Evolutionary conservation across 257 asterid species (phyloP).

Genomic region (Scutellaria barbata): DNA sequence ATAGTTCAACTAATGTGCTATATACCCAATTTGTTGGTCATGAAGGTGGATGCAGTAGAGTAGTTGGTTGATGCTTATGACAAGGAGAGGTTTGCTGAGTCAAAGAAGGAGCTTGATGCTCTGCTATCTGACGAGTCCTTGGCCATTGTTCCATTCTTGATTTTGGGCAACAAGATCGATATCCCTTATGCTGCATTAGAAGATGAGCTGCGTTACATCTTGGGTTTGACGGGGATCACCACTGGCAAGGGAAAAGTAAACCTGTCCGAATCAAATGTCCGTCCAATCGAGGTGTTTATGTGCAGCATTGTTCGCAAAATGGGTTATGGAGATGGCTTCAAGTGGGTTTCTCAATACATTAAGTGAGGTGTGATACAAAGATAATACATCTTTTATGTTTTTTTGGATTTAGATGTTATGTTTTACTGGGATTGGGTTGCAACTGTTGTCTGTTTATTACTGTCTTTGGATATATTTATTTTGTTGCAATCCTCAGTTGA

Average conservation of each 20-base stretch:
- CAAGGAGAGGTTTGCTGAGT: slow-evolving; percentile 79
- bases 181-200: slow-evolving; percentile 84
- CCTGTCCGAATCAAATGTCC: too few species aligned
- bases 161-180: slow-evolving; percentile 85
- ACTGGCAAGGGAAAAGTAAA: slow-evolving; percentile 86
- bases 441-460: too few species aligned
- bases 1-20: slow-evolving; percentile 13
- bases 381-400: slow-evolving; percentile 28
- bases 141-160: slow-evolving; percentile 76
- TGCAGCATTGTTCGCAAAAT: slow-evolving; percentile 90
- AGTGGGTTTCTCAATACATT: slow-evolving; percentile 81
- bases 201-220: slow-evolving; percentile 68
- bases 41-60: slow-evolving; percentile 84
- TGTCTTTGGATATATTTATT: too few species aligned
- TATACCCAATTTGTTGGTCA: slow-evolving; percentile 17
- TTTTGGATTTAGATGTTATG: too few species aligned
- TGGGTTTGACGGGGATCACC: slow-evolving; percentile 69
- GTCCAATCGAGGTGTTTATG: slow-evolving; percentile 83
- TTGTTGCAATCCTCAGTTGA: too few species aligned
- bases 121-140: slow-evolving; percentile 76
- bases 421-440: too few species aligned
- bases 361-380: slow-evolving; percentile 39
- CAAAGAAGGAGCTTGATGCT: slow-evolving; percentile 83
- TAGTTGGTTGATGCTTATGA: slow-evolving; percentile 81
- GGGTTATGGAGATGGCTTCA: slow-evolving; percentile 94